Evolutionary conservation across 352 stramenopile genomes (phyloP), one percentile per base, ranked within the genome.

Genomic region (Phytophthora sojae): DNA sequence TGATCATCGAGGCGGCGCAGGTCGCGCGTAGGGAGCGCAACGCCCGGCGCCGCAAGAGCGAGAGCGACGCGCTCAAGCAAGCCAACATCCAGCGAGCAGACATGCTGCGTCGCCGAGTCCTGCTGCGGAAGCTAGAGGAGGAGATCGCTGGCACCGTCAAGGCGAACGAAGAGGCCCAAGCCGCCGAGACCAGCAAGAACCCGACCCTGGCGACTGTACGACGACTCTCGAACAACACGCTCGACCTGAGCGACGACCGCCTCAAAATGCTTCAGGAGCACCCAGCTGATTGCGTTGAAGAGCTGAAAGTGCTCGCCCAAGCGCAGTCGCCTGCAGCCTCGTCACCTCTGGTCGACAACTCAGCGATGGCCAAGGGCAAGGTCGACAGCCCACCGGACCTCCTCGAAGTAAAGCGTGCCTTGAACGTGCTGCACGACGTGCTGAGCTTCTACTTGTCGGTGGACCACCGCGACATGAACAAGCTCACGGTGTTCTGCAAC

Each of bases 401-500:
- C 7, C 50, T 66, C 42, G 77, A 86, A 71, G 61, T 91, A 17
- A 88, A 86, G 60, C 60, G 63, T n/a, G 83, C 81, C 8, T 70
- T 94, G 25, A 81, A 77, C n/a, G 86, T 77, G 0, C 56, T 94
- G 37, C 83, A 92, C 69, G 85, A 93, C 55, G 85, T 93, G 54
- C 65, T 94, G 23, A 82, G 78, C 62, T 86, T 89, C 42, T 90
- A 92, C 49, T 58, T 92, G 70, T 92, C 86, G 19, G 73, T 80
- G 30, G 82, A 90, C 44, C 82, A 89, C 51, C 86, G 86, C 25
- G 85, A 94, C 66, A 80, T 94, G 75, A 90, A 85, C 75, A 93
- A 93, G 44, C 83, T 94, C 58, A 92, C 83, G 23, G 84, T 94
- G 15, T 92, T 94, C 59, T 94, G 86, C 85, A 94, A 94, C 68